Evolutionary conservation across 371 early-diverging fungal genomes (phyloP), one percentile per base, ranked within the genome.

Genomic region (Rhizopus microsporus): DNA sequence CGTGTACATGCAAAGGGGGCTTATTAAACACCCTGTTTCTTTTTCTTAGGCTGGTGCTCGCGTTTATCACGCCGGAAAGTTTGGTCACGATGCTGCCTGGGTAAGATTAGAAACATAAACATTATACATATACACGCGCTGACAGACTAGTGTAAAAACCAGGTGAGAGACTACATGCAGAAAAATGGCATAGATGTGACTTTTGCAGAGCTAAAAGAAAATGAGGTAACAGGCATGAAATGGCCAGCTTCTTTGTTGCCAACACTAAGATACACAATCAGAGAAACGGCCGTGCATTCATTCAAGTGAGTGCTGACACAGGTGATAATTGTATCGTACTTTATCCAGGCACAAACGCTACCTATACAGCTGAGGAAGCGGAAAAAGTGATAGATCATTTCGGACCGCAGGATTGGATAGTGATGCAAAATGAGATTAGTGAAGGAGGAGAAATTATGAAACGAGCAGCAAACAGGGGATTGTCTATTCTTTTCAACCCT

Each of bases 321-420:
- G 87, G 85, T 35, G 94, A 96, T 51, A 96, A 96, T 65, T 78
- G 91, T 30, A 96, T 96, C 52, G 82, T 96, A 4, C 75, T 96
- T 31, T 85, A 81, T 51, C 87, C 91, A 0, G 97, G 94, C 8
- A 88, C 94, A 33, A 95, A 95, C 72, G 75, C 73, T 48, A 63
- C 63, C 9, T 74, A 93, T 34, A 72, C 77, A 29, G 62, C 62
- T 1, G 51, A 65, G 17, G 71, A 78, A 32, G 72, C 72, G 8
- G 54, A 45, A 2, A 29, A 48, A 7, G 60, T 77, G 6, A 62
- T 75, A 1, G 80, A 85, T 12, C 43, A 74, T 33, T 85, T 84
- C 70, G 64, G 71, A 5, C 48, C 64, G 9, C 82, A 86, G 35
- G 88, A 88, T 54, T 83, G 84, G 84, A 68, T 93, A 13, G 65